Percentiles rank a stretch among this genome's conserved stretches.
Evolutionary conservation across 345 rosid genomes (phyloP).

Genomic region (Salix viminalis): DNA sequence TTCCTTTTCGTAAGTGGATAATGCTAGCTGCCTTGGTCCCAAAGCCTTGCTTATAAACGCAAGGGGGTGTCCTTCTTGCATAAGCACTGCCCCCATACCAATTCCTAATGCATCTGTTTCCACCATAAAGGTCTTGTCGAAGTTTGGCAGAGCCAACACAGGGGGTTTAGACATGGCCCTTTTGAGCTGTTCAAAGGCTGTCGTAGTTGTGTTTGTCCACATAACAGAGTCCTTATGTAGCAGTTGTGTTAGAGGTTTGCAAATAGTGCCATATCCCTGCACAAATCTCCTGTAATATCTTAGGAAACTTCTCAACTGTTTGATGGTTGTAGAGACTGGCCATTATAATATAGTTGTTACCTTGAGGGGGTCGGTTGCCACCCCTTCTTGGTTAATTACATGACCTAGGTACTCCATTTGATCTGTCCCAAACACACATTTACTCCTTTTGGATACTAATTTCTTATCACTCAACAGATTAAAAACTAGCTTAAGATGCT

Average conservation of each 20-base stretch:
- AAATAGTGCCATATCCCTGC: no score
- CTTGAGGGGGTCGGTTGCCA: background rate
- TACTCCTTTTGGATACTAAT: background rate
- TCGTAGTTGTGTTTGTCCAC: fast-evolving
- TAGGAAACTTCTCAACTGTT: background rate
- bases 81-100: background rate
- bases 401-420: background rate
- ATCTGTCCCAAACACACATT: background rate
- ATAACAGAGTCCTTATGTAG: background rate
- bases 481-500: background rate
- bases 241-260: background rate
- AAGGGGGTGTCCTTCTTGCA: background rate
- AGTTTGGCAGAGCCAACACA: background rate
- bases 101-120: background rate
- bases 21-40: no score
- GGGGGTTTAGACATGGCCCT: background rate
- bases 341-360: background rate
- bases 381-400: background rate
- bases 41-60: background rate
- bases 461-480: fast-evolving
- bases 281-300: background rate
- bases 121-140: background rate
- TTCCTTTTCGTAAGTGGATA: no score
- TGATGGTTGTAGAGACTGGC: background rate
- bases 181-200: background rate